A percentile compares a stretch with the other conserved stretches of the same genome.
phyloP scores from a whole-genome alignment of 805 yeast species.

The Candida dendrica region DNA sequence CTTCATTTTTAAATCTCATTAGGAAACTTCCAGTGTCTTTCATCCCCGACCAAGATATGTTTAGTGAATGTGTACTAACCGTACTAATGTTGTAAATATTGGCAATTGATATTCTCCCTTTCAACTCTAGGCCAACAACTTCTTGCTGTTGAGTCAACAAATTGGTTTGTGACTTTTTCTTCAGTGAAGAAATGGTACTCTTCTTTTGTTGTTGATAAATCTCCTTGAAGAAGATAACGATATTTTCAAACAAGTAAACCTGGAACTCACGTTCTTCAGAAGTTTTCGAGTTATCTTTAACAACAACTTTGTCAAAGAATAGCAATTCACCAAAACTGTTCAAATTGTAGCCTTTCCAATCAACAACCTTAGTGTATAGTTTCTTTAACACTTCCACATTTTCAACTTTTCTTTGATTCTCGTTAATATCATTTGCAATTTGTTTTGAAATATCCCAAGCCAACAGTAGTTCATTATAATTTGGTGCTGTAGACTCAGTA shows the following conservation, averaged over 20 bases:
- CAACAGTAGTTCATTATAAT: constrained; percentile 57
- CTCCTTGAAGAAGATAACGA: constrained; percentile 59
- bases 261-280: constrained; percentile 78
- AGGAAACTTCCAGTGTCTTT: constrained; percentile 83
- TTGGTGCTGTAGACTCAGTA: constrained; percentile 45
- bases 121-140: constrained; percentile 46
- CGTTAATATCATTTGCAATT: constrained; percentile 84
- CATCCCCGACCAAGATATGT: constrained; percentile 77
- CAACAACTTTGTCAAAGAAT: constrained; percentile 64
- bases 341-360: constrained; percentile 88
- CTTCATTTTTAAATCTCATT: constrained; percentile 77
- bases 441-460: constrained; percentile 74
- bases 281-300: constrained; percentile 45
- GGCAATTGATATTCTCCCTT: constrained; percentile 76
- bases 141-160: constrained; percentile 9
- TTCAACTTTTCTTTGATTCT: constrained; percentile 88
- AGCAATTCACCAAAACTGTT: constrained; percentile 79
- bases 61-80: constrained; percentile 46
- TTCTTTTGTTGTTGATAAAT: constrained; percentile 36
- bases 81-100: constrained; percentile 46
- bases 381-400: constrained; percentile 66
- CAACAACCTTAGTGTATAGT: constrained; percentile 65
- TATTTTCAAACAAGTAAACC: constrained; percentile 79
- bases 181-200: constrained; percentile 36
- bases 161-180: constrained; percentile 27